These are phyloP conservation scores for Quercus tomentella DNA, from an alignment of 331 rosid species.

Conservation along the genomic window DNA sequence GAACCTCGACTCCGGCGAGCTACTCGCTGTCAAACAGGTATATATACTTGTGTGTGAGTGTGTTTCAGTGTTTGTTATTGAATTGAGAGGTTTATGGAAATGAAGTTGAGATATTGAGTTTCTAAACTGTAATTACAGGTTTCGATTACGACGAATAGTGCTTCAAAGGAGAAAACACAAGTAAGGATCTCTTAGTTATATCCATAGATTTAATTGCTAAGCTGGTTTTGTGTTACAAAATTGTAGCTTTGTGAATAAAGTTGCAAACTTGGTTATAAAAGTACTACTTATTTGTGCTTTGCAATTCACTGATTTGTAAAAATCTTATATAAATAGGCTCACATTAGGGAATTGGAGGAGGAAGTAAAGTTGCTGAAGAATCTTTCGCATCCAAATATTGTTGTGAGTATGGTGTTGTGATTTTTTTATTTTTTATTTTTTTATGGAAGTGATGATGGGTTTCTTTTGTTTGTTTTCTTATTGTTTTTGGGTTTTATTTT, in stretches of 20 bases:
- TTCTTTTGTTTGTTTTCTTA: background rate
- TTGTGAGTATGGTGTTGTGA: constrained; percentile 45
- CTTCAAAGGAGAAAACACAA: constrained; percentile 68
- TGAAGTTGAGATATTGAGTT: background rate
- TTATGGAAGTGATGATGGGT: constrained; percentile 1
- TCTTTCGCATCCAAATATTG: constrained; percentile 77
- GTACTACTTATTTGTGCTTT: background rate
- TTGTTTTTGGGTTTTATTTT: background rate
- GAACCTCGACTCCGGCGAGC: constrained; percentile 67
- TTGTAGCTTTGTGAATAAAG: background rate
- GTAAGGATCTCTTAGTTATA: constrained; percentile 17
- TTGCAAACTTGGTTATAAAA: too few relatives aligned
- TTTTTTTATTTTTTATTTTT: background rate
- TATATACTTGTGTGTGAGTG: background rate
- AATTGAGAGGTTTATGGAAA: background rate
- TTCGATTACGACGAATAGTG: constrained; percentile 51
- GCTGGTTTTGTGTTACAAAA: background rate
- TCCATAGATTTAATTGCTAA: background rate
- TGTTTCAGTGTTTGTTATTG: too few relatives aligned
- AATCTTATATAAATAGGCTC: constrained; percentile 40
- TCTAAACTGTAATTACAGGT: constrained; percentile 39
- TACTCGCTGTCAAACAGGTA: constrained; percentile 54
- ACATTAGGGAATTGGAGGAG: constrained; percentile 76
- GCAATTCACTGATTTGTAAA: background rate
- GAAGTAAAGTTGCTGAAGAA: constrained; percentile 77